Evolutionary conservation across 1,139 yeast genomes (phyloP).

Genomic region (Saccharomyces pastorianus): DNA sequence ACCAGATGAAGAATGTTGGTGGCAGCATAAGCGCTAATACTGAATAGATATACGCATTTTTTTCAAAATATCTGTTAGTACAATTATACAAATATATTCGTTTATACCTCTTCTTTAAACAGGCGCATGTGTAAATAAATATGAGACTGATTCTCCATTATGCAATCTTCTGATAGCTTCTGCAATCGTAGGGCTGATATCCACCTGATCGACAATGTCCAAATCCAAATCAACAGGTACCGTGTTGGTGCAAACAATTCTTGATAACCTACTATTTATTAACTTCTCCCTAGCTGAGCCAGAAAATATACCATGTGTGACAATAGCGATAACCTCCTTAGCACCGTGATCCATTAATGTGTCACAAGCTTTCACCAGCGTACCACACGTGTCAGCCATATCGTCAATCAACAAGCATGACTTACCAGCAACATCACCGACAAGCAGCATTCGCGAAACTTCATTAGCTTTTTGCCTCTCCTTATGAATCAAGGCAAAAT

Average conservation of each 20-base stretch:
- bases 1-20: neutral
- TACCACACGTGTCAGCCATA: slow-evolving; percentile 83
- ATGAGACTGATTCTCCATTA: slow-evolving; percentile 76
- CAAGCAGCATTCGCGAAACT: slow-evolving; percentile 68
- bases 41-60: neutral
- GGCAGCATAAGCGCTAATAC: neutral
- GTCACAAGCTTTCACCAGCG: slow-evolving; percentile 64
- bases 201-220: slow-evolving; percentile 57
- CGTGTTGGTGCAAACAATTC: slow-evolving; percentile 67
- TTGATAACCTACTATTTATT: slow-evolving; percentile 49
- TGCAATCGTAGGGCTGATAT: slow-evolving; percentile 65
- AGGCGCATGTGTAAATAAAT: slow-evolving; percentile 50
- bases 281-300: slow-evolving; percentile 61
- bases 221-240: slow-evolving; percentile 60
- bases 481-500: slow-evolving; percentile 73
- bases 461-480: slow-evolving; percentile 77
- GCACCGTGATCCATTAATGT: slow-evolving; percentile 54
- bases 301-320: slow-evolving; percentile 73
- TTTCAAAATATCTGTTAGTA: neutral
- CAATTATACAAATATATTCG: neutral
- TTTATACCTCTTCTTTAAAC: slow-evolving; percentile 6
- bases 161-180: slow-evolving; percentile 77
- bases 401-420: slow-evolving; percentile 69
- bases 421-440: slow-evolving; percentile 68
- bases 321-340: slow-evolving; percentile 66